A percentile compares a stretch with the other conserved stretches of the same genome.
Conservation (phyloP, 768 basidiomycete species). For the Lactarius vividus region DNA sequence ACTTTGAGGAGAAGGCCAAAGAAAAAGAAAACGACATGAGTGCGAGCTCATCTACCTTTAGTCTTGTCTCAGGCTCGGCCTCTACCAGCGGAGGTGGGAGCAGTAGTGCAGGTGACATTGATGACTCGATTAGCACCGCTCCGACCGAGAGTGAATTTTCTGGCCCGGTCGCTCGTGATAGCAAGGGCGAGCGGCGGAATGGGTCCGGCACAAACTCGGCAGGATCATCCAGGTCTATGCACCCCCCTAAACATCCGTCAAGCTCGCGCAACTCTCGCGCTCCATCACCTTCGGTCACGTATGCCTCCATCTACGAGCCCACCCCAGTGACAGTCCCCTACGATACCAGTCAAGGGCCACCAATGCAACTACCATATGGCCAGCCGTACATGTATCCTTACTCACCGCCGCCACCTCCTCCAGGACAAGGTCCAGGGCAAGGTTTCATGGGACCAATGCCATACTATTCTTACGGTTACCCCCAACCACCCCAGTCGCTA, state of each 20-base stretch:
- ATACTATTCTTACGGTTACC: constrained; percentile 25
- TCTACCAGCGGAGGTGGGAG: constrained; percentile 52
- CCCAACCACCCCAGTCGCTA: constrained; percentile 8
- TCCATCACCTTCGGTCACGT: constrained; percentile 74
- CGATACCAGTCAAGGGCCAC: constrained; percentile 32
- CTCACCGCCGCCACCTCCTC: constrained; percentile 29
- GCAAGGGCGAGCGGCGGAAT: constrained; percentile 49
- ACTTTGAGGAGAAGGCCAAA: constrained; percentile 60
- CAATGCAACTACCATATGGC: constrained; percentile 34
- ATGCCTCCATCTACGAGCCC: constrained; percentile 71
- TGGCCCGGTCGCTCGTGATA: constrained; percentile 53
- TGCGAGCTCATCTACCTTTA: constrained; percentile 72
- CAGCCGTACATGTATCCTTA: constrained; percentile 35
- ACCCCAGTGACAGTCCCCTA: constrained; percentile 34
- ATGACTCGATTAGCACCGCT: constrained; percentile 68
- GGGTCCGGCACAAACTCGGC: constrained; percentile 44
- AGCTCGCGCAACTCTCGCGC: constrained; percentile 73
- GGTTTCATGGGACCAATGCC: constrained; percentile 27
- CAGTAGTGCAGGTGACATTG: constrained; percentile 62
- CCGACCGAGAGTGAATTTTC: constrained; percentile 85
- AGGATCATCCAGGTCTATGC: constrained; percentile 58
- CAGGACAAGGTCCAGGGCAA: constrained; percentile 27
- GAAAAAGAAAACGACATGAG: constrained; percentile 69
- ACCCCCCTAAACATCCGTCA: constrained; percentile 45
- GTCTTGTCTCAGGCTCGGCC: constrained; percentile 66